phyloP scores from a whole-genome alignment of 345 rosid genomes.

The Eucalyptus leucophloia region DNA sequence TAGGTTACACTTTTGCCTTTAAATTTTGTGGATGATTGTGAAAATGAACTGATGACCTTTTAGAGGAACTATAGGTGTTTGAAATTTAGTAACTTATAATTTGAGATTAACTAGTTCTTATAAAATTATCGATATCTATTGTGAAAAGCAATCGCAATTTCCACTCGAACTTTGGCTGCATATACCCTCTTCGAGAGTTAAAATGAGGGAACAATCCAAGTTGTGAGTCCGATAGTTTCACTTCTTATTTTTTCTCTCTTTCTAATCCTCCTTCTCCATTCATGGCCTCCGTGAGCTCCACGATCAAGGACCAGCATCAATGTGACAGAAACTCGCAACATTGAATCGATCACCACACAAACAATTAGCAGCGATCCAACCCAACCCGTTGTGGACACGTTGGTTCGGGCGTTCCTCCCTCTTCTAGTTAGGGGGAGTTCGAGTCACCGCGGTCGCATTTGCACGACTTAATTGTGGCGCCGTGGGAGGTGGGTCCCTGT shows the following conservation, averaged over 20 bases:
- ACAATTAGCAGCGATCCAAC: not conserved
- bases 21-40: not conserved
- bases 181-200: not conserved
- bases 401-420: no score
- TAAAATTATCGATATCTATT: not conserved
- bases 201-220: not conserved
- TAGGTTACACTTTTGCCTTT: not conserved
- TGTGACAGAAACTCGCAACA: not conserved
- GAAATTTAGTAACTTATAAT: not conserved
- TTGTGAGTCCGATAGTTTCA: not conserved
- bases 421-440: no score
- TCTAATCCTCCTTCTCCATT: not conserved
- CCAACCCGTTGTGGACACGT: no score
- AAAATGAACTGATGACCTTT: not conserved
- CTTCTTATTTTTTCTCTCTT: not conserved
- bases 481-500: no score
- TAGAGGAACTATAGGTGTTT: not conserved
- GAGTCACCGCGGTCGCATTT: no score
- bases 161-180: fast-evolving
- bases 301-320: not conserved
- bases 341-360: not conserved
- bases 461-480: no score
- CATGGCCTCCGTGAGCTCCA: not conserved
- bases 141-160: fast-evolving
- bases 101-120: not conserved